Evolutionary conservation across 179 eudicot genomes (phyloP), one percentile per base, ranked within the genome.

Genomic region (Pouteria campechiana): DNA sequence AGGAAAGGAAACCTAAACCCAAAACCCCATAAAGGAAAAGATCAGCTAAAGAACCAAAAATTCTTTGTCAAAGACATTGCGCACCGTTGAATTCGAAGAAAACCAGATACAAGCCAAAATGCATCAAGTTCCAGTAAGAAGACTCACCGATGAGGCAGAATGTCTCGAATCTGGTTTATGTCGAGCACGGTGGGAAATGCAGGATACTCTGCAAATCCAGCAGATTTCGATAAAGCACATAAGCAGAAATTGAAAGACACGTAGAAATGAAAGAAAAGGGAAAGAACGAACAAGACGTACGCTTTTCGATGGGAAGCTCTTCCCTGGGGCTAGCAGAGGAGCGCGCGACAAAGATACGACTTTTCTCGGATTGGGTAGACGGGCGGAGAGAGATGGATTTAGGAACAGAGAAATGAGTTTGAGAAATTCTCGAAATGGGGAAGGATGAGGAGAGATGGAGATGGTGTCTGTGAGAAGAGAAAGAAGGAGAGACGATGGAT

Each of bases 141-240:
- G n/a, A 68, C 79, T 15, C 29, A 90, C 95, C 98, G 64, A 37
- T 86, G 98, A 41, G 98, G 95, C 50, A 90, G 56, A 66, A 90
- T 81, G 27, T 86, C 90, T 15, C 90, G 90, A 70, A 90, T 86
- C 68, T 81, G 79, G 51, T 86, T 82, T 57, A 90, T 87, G 55
- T 86, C 96, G 78, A 90, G 55, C 8, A 86, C 94, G 7, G 88
- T 70, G 0, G 98, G 98, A 63, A 65, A 90, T 32, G 98, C 98
- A 9, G 84, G 63, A 37, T 50, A 75, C 62, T 66, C 98, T 90
- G 63, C 28, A 65, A 40, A 37, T 21, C 3, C n/a, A 42, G 2
- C n/a, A 37, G 22, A 24, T 32, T 18, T 4, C 10, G 5, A 10
- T 1, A 18, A 32, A 32, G 9, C 28, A 13, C 38, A 17, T 2